A percentile compares a stretch with the other conserved stretches of the same genome.
phyloP scores from a whole-genome alignment of 371 early-diverging fungal genomes.

The Saksenaea oblongispora region DNA sequence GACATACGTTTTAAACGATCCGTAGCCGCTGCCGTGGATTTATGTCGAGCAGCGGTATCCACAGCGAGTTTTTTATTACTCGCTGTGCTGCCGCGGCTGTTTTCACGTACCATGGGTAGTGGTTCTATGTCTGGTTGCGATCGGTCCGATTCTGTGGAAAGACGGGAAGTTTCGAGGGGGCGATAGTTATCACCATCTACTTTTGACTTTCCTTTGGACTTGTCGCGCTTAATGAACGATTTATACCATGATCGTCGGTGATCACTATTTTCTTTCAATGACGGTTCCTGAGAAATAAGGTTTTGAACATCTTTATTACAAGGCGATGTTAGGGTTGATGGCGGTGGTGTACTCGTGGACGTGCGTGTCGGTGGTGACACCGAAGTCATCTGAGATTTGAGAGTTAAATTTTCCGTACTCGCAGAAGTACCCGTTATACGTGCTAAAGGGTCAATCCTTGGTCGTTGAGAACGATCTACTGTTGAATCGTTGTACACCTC shows the following conservation, averaged over 20 bases:
- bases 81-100: conserved; percentile 7
- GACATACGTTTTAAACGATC: not conserved
- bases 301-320: not conserved
- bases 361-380: conserved; percentile 12
- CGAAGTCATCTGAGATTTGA: not conserved
- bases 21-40: not conserved
- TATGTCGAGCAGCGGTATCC: not conserved
- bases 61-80: not conserved
- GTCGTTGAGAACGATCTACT: no score
- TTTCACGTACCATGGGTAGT: conserved; percentile 12
- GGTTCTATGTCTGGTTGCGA: conserved; percentile 6
- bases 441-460: not conserved
- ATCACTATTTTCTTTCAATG: conserved; percentile 4
- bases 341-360: conserved; percentile 19
- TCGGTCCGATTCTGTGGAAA: not conserved
- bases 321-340: conserved; percentile 8
- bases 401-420: conserved; percentile 10
- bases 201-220: conserved; percentile 16
- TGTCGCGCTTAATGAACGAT: conserved; percentile 21
- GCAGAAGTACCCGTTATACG: not conserved
- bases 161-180: not conserved
- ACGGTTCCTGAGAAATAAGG: not conserved
- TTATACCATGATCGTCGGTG: conserved; percentile 30
- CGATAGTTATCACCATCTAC: not conserved
- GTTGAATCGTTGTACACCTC: not conserved